A percentile compares a stretch with the other conserved stretches of the same genome.
phyloP scores from a whole-genome alignment of 2,329 filamentous ascomycete species.

The Xylaria sp. region DNA sequence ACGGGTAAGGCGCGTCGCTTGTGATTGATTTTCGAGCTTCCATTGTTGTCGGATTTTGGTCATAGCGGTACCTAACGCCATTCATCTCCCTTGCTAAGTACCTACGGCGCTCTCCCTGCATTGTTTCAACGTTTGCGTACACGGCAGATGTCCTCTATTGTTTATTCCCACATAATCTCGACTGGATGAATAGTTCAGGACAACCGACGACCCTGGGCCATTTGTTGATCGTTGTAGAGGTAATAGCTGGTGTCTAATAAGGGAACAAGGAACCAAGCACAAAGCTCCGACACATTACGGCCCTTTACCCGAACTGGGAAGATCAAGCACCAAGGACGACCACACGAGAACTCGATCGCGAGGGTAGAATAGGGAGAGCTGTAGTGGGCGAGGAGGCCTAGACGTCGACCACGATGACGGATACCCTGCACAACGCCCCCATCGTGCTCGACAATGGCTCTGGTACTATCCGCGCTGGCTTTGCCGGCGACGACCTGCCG shows the following conservation, averaged over 20 bases:
- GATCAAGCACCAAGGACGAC: conserved; percentile 17
- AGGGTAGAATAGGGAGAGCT: conserved; percentile 39
- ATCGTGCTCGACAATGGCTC: conserved; percentile 99
- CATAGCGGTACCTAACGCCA: background rate
- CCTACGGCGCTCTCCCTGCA: conserved; percentile 7
- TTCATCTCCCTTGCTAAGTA: background rate
- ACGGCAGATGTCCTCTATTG: background rate
- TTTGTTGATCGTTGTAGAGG: conserved; percentile 5
- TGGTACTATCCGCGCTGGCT: conserved; percentile 95
- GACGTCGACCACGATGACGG: conserved; percentile 59
- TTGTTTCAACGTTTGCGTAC: background rate
- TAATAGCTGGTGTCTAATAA: conserved; percentile 3
- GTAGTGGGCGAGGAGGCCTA: conserved; percentile 36
- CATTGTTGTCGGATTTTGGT: conserved; percentile 27
- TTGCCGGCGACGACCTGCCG: conserved; percentile 93
- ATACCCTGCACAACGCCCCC: conserved; percentile 90
- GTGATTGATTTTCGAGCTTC: conserved; percentile 39
- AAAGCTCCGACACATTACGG: conserved; percentile 3
- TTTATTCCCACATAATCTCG: background rate
- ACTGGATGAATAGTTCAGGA: conserved; percentile 4
- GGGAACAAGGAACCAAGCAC: conserved; percentile 12
- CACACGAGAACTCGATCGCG: conserved; percentile 18
- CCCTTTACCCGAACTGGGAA: conserved; percentile 18
- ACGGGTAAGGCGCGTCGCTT: conserved; percentile 42
- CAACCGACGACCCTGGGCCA: background rate